Evolutionary conservation across 768 basidiomycete species (phyloP).

Genomic region (Imleria badia): DNA sequence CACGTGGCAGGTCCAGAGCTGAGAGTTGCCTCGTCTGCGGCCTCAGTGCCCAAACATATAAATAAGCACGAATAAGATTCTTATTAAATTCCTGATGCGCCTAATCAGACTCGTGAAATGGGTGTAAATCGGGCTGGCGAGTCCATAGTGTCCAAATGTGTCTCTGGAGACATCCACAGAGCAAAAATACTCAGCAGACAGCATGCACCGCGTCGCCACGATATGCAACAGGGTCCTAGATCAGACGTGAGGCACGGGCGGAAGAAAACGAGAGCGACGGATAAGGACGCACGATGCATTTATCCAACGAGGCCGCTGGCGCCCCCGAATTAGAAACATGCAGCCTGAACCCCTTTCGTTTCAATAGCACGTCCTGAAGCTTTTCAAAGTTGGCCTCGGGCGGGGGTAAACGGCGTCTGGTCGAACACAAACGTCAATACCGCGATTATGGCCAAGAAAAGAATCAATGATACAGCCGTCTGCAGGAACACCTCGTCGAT

Average conservation of each 20-base stretch:
- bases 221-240: constrained; percentile 79
- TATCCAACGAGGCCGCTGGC: constrained; percentile 83
- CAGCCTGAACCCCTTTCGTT: constrained; percentile 76
- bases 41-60: background rate
- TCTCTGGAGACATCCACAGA: constrained; percentile 91
- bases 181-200: constrained; percentile 97
- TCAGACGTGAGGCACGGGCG: constrained; percentile 2
- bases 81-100: too few relatives aligned
- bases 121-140: too few relatives aligned
- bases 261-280: too few relatives aligned
- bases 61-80: too few relatives aligned
- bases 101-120: constrained; percentile 98
- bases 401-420: constrained; percentile 86
- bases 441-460: background rate
- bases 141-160: constrained; percentile 94
- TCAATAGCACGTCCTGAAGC: constrained; percentile 85
- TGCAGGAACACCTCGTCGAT: constrained; percentile 95
- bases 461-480: constrained; percentile 80
- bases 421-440: background rate
- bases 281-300: constrained; percentile 77
- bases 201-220: constrained; percentile 99
- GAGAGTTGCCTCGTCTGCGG: background rate
- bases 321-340: constrained; percentile 92
- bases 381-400: constrained; percentile 95
- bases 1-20: background rate